Percentiles rank a stretch among this genome's conserved stretches.
These are phyloP conservation scores for Periconia sp. DNA, from an alignment of 2,329 filamentous ascomycete species.

Conservation along the genomic window DNA sequence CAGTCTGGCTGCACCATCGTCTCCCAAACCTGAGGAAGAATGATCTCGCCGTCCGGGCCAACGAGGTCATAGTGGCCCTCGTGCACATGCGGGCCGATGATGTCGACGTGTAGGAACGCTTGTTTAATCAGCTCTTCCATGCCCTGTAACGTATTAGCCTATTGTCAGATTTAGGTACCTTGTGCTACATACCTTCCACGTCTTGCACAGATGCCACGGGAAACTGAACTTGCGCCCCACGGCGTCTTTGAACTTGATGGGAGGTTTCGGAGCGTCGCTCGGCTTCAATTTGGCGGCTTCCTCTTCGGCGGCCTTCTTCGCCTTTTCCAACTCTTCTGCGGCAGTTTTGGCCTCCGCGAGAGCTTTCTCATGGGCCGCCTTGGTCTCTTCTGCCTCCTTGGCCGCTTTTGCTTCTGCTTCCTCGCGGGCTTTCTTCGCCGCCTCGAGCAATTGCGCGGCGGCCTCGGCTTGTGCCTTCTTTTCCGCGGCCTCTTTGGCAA, in stretches of 20 bases:
- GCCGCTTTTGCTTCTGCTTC: conserved; percentile 30
- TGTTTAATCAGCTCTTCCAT: conserved; percentile 51
- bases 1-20: conserved; percentile 48
- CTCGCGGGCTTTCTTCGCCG: conserved; percentile 29
- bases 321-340: conserved; percentile 49
- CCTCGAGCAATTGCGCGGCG: conserved; percentile 24
- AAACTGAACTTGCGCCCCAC: conserved; percentile 19
- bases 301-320: conserved; percentile 50
- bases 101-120: conserved; percentile 49
- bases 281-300: conserved; percentile 43
- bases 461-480: conserved; percentile 42
- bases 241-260: conserved; percentile 21
- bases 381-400: conserved; percentile 37
- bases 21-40: conserved; percentile 51
- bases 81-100: conserved; percentile 46
- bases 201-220: conserved; percentile 18
- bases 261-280: conserved; percentile 49
- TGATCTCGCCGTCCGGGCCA: conserved; percentile 50
- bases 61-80: conserved; percentile 50
- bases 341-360: conserved; percentile 49
- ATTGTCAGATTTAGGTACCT: background rate
- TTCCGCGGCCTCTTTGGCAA: conserved; percentile 55
- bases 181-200: conserved; percentile 64
- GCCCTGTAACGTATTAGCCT: conserved; percentile 59
- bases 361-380: conserved; percentile 53